Conservation (phyloP, 805 yeast species). For the Teunomyces stri region DNA sequence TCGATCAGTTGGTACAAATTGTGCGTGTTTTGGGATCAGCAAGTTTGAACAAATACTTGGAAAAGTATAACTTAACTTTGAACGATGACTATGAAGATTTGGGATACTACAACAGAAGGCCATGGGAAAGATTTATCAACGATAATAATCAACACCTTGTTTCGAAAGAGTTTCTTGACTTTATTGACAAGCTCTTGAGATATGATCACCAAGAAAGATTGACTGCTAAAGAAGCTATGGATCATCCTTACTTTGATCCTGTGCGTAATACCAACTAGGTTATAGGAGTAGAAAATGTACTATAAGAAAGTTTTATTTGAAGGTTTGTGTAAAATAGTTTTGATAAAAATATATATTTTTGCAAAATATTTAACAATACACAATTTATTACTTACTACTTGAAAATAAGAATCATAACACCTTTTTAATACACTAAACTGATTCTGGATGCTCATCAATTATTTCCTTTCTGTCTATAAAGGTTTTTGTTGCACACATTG, state of each 20-base stretch:
- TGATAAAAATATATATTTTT: not conserved
- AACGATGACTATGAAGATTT: constrained; percentile 78
- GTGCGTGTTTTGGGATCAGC: constrained; percentile 86
- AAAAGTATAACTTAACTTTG: constrained; percentile 66
- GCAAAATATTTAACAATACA: not conserved
- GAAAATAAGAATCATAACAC: no score
- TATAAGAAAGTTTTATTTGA: not conserved
- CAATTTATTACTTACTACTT: no score
- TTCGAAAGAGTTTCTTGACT: constrained; percentile 58
- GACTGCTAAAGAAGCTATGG: constrained; percentile 87
- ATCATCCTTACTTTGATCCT: constrained; percentile 61
- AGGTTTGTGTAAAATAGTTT: not conserved
- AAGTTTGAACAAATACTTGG: constrained; percentile 62
- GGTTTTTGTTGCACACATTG: no score
- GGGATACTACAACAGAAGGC: constrained; percentile 63
- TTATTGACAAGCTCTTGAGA: constrained; percentile 68
- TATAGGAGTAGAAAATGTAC: constrained; percentile 1
- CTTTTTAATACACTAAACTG: no score
- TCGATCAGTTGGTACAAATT: constrained; percentile 87
- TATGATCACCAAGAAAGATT: constrained; percentile 87
- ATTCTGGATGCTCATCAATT: no score
- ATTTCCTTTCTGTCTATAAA: no score
- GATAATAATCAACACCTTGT: constrained; percentile 51
- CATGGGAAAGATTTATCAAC: constrained; percentile 64
- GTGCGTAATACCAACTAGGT: constrained; percentile 11